These are phyloP conservation scores for Floccularia luteovirens DNA, from an alignment of 768 basidiomycete species.

Conservation along the genomic window DNA sequence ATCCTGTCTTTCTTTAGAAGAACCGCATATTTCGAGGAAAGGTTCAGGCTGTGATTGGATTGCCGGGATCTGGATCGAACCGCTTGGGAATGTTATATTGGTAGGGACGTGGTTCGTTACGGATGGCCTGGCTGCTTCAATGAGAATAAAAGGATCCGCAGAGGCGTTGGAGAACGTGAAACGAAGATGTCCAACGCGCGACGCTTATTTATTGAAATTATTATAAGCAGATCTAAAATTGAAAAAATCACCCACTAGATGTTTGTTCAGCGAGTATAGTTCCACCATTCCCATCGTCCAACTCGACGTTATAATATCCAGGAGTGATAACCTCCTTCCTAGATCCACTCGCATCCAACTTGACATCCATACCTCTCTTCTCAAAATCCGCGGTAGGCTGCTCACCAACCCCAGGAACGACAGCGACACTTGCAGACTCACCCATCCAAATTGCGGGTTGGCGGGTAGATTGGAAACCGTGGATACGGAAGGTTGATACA, in stretches of 20 bases:
- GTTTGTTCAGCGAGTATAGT: conserved; percentile 50
- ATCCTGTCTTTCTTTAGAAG: conserved; percentile 65
- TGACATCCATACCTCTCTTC: conserved; percentile 40
- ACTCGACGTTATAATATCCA: conserved; percentile 49
- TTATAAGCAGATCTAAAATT: too few relatives aligned
- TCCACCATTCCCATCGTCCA: conserved; percentile 46
- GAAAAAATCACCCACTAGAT: conserved; percentile 55
- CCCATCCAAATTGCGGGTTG: conserved; percentile 92
- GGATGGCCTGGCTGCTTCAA: conserved; percentile 61
- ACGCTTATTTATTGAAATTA: conserved; percentile 38
- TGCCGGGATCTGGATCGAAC: conserved; percentile 37
- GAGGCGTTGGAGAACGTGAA: conserved; percentile 48
- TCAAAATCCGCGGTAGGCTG: conserved; percentile 49
- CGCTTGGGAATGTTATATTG: conserved; percentile 45
- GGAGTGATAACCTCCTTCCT: conserved; percentile 44
- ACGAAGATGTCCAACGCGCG: conserved; percentile 67
- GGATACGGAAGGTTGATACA: conserved; percentile 43
- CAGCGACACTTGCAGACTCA: conserved; percentile 56
- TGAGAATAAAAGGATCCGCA: conserved; percentile 45
- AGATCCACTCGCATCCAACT: conserved; percentile 28
- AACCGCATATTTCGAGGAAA: conserved; percentile 48
- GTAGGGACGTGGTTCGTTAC: conserved; percentile 44
- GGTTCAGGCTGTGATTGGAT: conserved; percentile 30
- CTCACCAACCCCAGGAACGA: conserved; percentile 45
- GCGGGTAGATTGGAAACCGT: conserved; percentile 75